Base-by-base conservation (phyloP, 768 basidiomycete genomes). In the Lactifluus piperatus region DNA sequence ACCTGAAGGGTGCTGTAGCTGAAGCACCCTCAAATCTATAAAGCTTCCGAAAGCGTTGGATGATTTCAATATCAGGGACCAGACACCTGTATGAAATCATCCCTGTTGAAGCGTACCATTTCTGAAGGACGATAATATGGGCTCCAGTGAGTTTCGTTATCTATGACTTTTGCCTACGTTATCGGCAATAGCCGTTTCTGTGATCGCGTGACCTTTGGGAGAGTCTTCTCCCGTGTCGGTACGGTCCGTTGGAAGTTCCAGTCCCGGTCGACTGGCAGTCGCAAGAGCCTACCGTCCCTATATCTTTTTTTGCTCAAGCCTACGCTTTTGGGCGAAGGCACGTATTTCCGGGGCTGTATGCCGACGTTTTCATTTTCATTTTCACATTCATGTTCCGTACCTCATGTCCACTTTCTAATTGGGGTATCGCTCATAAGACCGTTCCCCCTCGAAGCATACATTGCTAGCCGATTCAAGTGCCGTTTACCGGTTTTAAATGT, bases 401-500 rank as follows among this genome's bases (percentile, higher is more conserved):
- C n/a, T n/a, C n/a, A 53, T 60, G 55, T 26, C 22, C 20, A 8
- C 34, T 45, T 29, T 57, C 51, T 62, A 34, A 58, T 54, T 47
- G 30, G n/a, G 16, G 34, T 30, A 13, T 46, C 51, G 20, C 9
- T 20, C 24, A 14, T 18, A 48, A 65, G 62, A 47, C 48, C 39
- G 26, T 51, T 57, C 36, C 48, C 13, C 16, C 43, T 39, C 20
- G 47, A 39, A 14, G 36, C 43, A 45, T 39, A 22, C 39, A 9
- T 34, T 51, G 5, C 39, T 7, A 13, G 53, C 36, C 10, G 44
- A 55, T 48, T 27, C 50, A 63, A 55, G 64, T 65, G 26, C 47
- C n/a, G 27, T 39, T n/a, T 36, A 16, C 14, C 10, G 32, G 26
- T 44, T 41, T 29, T 51, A 24, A 45, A 22, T 10, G 4, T 16